Evolutionary conservation across 2,329 filamentous ascomycete genomes (phyloP), one percentile per base, ranked within the genome.

Genomic region (Helotiales sp.): DNA sequence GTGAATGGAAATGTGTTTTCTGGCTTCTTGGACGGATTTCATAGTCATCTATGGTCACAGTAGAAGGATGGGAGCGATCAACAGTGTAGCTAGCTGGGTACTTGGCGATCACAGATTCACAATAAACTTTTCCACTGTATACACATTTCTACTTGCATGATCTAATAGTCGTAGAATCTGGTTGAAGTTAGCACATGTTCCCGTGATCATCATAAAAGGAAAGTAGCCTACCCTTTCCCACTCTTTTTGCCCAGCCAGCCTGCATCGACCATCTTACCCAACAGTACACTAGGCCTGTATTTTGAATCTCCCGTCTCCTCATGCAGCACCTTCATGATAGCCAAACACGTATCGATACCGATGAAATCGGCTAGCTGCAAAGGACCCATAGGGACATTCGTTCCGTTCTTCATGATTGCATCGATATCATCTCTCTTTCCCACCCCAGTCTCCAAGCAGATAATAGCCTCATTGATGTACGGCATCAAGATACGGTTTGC

Each of bases 371-470:
- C 96, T 75, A 99, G 82, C 75, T 93, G 90, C 72, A 99, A 84
- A 10, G 96, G 96, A 0, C 96, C 96, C 96, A 99, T 99, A 26
- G 96, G 96, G 47, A 99, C 96, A 77, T 97, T 97, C 24, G 96
- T 99, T 55, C 96, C 96, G 75, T 97, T 97, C 87, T 97, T 98
- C 96, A 99, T 99, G 75, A 99, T 99, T 71, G 87, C 90, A 77
- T 99, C 96, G 72, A 99, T 99, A 71, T 95, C 92, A 76, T 98
- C 94, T 73, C 92, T 91, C 71, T 88, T 86, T 20, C 96, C 96
- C 0, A 99, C 89, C 2, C 93, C 92, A 0, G 96, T 97, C 82
- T 99, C 96, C 15, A 99, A 84, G 80, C 96, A 99, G 71, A 97
- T 95, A 73, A 99, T 85, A 8, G 96, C 96, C 82, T 99, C 96